A percentile compares a stretch with the other conserved stretches of the same genome.
Evolutionary conservation across 495 filamentous ascomycete species (phyloP).

Genomic region (Aspergillus egyptiacus): DNA sequence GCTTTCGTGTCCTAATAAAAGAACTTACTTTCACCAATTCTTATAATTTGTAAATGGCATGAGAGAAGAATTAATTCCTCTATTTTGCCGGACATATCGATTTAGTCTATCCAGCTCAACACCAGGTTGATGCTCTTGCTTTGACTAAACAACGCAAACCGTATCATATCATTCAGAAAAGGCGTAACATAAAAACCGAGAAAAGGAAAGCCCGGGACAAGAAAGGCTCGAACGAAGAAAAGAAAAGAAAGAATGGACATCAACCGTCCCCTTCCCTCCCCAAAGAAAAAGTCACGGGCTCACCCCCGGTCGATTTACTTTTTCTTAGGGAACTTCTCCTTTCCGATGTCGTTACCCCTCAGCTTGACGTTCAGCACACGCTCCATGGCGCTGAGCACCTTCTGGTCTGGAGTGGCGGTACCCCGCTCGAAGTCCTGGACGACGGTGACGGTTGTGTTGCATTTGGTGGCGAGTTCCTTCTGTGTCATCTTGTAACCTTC

Average conservation of each 20-base stretch:
- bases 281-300: slow-evolving; percentile 26
- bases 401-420: slow-evolving; percentile 74
- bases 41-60: slow-evolving; percentile 5
- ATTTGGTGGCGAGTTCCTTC: slow-evolving; percentile 91
- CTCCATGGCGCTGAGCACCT: slow-evolving; percentile 75
- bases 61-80: neutral
- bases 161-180: slow-evolving; percentile 21
- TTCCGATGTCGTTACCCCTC: slow-evolving; percentile 68
- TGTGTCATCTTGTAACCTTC: slow-evolving; percentile 83
- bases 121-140: slow-evolving; percentile 37
- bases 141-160: slow-evolving; percentile 20
- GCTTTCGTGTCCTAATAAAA: slow-evolving; percentile 39
- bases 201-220: slow-evolving; percentile 15
- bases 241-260: slow-evolving; percentile 19
- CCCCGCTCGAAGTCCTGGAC: slow-evolving; percentile 85
- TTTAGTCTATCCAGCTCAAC: slow-evolving; percentile 20
- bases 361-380: slow-evolving; percentile 80
- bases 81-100: neutral
- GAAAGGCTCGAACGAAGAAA: slow-evolving; percentile 18
- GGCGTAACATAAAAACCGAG: slow-evolving; percentile 21
- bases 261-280: slow-evolving; percentile 21
- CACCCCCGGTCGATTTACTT: slow-evolving; percentile 39
- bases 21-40: slow-evolving; percentile 26
- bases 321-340: slow-evolving; percentile 70
- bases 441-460: slow-evolving; percentile 75